These are phyloP conservation scores for Rhodotorula sp. DNA, from an alignment of 1,284 basidiomycete species.

Conservation along the genomic window DNA sequence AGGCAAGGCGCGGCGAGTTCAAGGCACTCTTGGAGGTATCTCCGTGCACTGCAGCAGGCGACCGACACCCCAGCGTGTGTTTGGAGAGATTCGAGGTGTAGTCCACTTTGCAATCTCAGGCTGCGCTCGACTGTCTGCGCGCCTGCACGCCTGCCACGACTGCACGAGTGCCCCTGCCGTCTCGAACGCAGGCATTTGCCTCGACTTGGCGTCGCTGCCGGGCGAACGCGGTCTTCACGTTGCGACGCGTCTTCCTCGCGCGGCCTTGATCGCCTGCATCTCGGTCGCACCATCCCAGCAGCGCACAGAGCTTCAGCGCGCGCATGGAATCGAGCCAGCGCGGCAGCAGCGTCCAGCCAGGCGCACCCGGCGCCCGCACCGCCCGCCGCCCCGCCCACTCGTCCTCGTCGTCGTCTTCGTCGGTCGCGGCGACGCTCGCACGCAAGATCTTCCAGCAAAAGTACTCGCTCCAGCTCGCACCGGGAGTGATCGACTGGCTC, in stretches of 20 bases:
- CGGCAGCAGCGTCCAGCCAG: slow-evolving; percentile 8
- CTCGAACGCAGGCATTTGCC: no score
- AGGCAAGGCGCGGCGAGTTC: no score
- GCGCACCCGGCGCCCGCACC: background rate
- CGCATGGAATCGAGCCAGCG: slow-evolving; percentile 20
- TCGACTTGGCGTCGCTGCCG: no score
- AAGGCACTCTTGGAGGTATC: no score
- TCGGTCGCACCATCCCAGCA: background rate
- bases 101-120: no score
- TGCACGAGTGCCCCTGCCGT: no score
- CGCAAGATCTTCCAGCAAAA: slow-evolving; percentile 39
- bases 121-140: no score
- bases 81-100: no score
- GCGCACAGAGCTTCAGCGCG: background rate
- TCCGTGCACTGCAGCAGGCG: no score
- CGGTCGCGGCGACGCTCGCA: slow-evolving; percentile 21
- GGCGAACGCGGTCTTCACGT: background rate
- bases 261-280: background rate
- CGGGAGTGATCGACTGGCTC: slow-evolving; percentile 35
- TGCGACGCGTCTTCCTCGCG: background rate
- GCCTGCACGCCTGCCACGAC: no score
- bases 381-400: slow-evolving; percentile 11
- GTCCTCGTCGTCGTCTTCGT: background rate
- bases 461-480: slow-evolving; percentile 37
- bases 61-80: no score